Percentiles rank a stretch among this genome's conserved stretches.
These are phyloP conservation scores for Vitis labrusca DNA, from an alignment of 164 flowering plant species.

Conservation along the genomic window DNA sequence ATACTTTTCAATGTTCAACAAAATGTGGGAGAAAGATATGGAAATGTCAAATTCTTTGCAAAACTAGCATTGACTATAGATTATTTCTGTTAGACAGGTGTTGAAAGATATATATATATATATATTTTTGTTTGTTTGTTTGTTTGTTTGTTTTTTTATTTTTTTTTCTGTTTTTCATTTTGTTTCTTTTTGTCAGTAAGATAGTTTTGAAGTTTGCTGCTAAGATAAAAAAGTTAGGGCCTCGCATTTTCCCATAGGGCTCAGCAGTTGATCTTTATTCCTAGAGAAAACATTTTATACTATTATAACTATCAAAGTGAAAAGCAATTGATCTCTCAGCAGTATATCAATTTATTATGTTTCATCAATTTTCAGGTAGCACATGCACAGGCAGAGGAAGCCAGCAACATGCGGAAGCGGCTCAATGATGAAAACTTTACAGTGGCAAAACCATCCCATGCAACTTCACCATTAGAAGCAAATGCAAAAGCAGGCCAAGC, in stretches of 20 bases:
- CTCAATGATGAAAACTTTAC: constrained; percentile 57
- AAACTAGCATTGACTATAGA: not conserved
- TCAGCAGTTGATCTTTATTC: too few species aligned
- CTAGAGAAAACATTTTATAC: too few species aligned
- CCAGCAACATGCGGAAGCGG: constrained; percentile 53
- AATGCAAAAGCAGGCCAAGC: constrained; percentile 39
- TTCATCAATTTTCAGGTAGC: constrained; percentile 57
- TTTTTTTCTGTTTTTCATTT: too few species aligned
- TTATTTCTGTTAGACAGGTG: too few species aligned
- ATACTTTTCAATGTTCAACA: not conserved
- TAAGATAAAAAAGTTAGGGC: too few species aligned
- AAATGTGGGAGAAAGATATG: not conserved
- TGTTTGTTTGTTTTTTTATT: too few species aligned
- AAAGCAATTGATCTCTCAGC: not conserved
- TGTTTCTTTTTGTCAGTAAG: too few species aligned
- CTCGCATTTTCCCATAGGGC: too few species aligned
- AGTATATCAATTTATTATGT: not conserved
- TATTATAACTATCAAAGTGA: too few species aligned
- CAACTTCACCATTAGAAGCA: constrained; percentile 23
- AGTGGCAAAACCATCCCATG: constrained; percentile 32
- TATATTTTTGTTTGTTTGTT: too few species aligned
- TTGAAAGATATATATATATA: too few species aligned
- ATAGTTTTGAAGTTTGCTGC: too few species aligned
- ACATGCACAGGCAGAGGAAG: constrained; percentile 73
- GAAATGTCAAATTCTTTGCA: not conserved